Base-by-base conservation (phyloP, 2,329 filamentous ascomycete genomes). In the Allantophomopsis cytisporea region DNA sequence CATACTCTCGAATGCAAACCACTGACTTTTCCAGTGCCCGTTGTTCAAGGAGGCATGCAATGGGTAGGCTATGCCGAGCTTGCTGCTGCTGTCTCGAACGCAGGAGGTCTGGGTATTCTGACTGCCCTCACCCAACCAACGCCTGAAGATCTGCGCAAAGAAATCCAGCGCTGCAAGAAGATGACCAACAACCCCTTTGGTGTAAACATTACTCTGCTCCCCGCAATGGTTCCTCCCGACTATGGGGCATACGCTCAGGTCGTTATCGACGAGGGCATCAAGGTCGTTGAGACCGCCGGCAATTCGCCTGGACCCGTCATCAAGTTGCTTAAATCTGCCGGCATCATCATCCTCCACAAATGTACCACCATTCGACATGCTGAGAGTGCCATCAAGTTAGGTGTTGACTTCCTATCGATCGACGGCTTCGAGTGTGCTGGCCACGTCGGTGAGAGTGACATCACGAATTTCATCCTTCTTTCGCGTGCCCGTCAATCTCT, bases 371-470 rank as follows among this genome's bases (percentile, higher is more conserved):
- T 98, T 63, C 71, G 87, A 40, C 91, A 98, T 58, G 91, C 91
- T 15, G 76, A 86, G 60, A 87, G 82, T 48, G 91, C 91, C 37
- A 73, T 94, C 43, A 94, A 94, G 63, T 77, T 96, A 31, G 91
- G 91, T 46, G 91, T 95, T 4, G 91, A 98, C 61, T 96, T 98
- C 63, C 65, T 98, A 42, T 88, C 81, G 49, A 96, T 98, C 51
- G 91, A 98, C 57, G 91, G 91, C 34, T 96, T 98, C 57, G 91
- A 98, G 62, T 98, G 91, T 64, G 91, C 87, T 34, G 91, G 65
- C 48, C 84, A 91, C 65, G 84, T 91, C 40, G 84, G 84, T 57
- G 84, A 91, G 67, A 79, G 73, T 43, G 85, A 91, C 60, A 87
- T 91, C 51, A 88, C 84, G 44, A 91, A 91, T 64, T 86, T 91